phyloP scores from a whole-genome alignment of 495 filamentous ascomycete species.

The Penicillium maclennaniae region DNA sequence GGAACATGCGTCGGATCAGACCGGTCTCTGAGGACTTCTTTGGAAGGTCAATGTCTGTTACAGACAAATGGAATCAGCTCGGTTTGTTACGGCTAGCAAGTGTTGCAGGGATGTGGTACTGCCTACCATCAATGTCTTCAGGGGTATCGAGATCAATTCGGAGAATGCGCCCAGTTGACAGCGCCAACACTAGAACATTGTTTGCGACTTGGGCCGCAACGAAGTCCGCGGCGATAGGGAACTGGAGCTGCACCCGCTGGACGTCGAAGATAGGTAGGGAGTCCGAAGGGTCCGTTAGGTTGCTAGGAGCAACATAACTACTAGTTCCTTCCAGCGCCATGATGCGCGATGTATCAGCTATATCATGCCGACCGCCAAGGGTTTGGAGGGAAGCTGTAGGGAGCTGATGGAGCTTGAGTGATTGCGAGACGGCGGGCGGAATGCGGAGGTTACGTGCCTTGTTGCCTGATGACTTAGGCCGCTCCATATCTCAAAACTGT shows the following conservation, averaged over 20 bases:
- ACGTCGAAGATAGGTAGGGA: slow-evolving; percentile 88
- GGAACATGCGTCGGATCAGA: slow-evolving; percentile 89
- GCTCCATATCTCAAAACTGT: too few relatives aligned
- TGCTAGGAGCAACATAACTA: slow-evolving; percentile 52
- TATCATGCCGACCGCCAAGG: slow-evolving; percentile 30
- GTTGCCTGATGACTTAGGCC: slow-evolving; percentile 10
- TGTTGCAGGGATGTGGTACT: slow-evolving; percentile 11
- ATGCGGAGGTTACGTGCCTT: slow-evolving; percentile 19
- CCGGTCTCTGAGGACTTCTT: slow-evolving; percentile 88
- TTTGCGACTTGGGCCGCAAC: slow-evolving; percentile 95
- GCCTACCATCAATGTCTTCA: slow-evolving; percentile 86
- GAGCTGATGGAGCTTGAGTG: slow-evolving; percentile 13
- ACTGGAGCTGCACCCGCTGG: slow-evolving; percentile 84
- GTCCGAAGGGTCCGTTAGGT: slow-evolving; percentile 56
- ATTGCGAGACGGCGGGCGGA: slow-evolving; percentile 15
- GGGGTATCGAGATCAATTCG: slow-evolving; percentile 91
- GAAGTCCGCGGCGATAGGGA: slow-evolving; percentile 87
- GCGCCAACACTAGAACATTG: slow-evolving; percentile 87
- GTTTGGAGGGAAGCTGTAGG: slow-evolving; percentile 6
- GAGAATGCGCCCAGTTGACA: slow-evolving; percentile 83
- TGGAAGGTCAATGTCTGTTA: slow-evolving; percentile 88
- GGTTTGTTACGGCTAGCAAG: slow-evolving; percentile 9
- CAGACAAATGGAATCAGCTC: slow-evolving; percentile 14
- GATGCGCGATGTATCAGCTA: slow-evolving; percentile 36
- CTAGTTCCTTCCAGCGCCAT: slow-evolving; percentile 54